phyloP scores from a whole-genome alignment of 2,329 filamentous ascomycete species.

The Ophiostoma angusticollis region DNA sequence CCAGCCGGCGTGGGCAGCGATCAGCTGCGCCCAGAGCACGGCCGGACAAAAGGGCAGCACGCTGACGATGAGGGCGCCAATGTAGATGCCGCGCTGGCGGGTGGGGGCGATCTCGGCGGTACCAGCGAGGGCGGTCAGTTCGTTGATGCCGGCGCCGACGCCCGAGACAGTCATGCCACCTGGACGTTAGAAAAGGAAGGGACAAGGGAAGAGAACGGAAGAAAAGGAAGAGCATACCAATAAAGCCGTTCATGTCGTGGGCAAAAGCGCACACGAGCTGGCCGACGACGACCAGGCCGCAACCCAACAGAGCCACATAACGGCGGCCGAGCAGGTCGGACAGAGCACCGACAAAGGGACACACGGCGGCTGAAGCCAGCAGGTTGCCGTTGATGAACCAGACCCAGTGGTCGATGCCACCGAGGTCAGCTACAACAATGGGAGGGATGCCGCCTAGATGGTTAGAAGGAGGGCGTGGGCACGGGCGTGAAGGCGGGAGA shows the following conservation, averaged over 20 bases:
- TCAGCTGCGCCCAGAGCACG: constrained; percentile 46
- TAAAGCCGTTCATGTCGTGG: constrained; percentile 46
- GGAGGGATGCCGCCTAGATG: constrained; percentile 35
- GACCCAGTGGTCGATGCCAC: constrained; percentile 46
- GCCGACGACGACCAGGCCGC: constrained; percentile 40
- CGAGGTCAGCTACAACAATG: constrained; percentile 46
- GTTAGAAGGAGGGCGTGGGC: constrained; percentile 23
- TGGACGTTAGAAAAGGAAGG: constrained; percentile 15
- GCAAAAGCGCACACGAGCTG: constrained; percentile 47
- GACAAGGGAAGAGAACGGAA: neutral
- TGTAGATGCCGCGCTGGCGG: constrained; percentile 49
- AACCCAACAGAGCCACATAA: constrained; percentile 43
- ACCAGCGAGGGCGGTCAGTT: constrained; percentile 54
- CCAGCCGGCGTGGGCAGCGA: constrained; percentile 35
- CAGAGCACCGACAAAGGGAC: constrained; percentile 52
- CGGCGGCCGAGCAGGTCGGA: constrained; percentile 52
- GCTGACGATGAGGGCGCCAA: constrained; percentile 45
- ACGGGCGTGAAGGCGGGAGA: constrained; percentile 13
- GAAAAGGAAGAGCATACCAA: constrained; percentile 28
- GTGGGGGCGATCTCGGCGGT: constrained; percentile 56
- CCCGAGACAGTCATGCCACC: constrained; percentile 43
- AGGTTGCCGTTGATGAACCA: constrained; percentile 45
- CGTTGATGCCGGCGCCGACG: constrained; percentile 52
- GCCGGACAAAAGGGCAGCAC: constrained; percentile 51
- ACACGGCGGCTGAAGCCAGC: constrained; percentile 42